A percentile compares a stretch with the other conserved stretches of the same genome.
Conservation (phyloP, 805 yeast species). For the Kuraishia piskuri region DNA sequence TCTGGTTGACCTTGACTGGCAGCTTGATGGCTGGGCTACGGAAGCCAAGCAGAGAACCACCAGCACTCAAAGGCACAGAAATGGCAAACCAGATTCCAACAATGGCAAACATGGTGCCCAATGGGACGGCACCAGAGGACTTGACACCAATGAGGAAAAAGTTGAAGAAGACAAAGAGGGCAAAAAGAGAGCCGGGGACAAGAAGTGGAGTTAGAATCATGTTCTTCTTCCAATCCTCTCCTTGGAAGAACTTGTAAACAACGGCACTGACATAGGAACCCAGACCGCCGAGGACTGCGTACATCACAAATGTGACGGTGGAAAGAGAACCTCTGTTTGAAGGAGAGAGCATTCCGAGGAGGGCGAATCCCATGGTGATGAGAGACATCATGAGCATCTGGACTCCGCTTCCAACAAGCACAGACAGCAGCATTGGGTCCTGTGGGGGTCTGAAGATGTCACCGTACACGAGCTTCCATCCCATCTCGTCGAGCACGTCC, state of each 20-base stretch:
- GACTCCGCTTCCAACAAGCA: constrained; percentile 79
- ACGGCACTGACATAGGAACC: constrained; percentile 87
- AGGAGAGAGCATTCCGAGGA: constrained; percentile 85
- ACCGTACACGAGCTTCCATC: constrained; percentile 95
- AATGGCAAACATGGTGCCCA: constrained; percentile 80
- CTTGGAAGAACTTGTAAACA: constrained; percentile 83
- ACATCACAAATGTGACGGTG: constrained; percentile 81
- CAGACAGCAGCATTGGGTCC: constrained; percentile 49
- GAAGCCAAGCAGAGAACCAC: constrained; percentile 76
- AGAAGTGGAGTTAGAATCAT: constrained; percentile 73
- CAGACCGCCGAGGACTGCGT: constrained; percentile 69
- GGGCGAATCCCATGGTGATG: constrained; percentile 71
- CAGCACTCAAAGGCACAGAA: constrained; percentile 75
- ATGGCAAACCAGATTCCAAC: constrained; percentile 78
- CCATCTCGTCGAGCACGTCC: constrained; percentile 85
- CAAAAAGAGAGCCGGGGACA: constrained; percentile 75
- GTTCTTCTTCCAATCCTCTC: constrained; percentile 84
- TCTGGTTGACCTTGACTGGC: constrained; percentile 90
- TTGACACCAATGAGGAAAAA: constrained; percentile 69
- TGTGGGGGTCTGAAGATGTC: constrained; percentile 6
- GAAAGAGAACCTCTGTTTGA: constrained; percentile 90
- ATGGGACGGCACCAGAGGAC: constrained; percentile 93
- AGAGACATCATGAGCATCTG: constrained; percentile 75
- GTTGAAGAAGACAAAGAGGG: constrained; percentile 60
- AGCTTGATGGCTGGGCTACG: constrained; percentile 32